Evolutionary conservation across 139 green algal genomes (phyloP).

Genomic region (Volvox africanus): DNA sequence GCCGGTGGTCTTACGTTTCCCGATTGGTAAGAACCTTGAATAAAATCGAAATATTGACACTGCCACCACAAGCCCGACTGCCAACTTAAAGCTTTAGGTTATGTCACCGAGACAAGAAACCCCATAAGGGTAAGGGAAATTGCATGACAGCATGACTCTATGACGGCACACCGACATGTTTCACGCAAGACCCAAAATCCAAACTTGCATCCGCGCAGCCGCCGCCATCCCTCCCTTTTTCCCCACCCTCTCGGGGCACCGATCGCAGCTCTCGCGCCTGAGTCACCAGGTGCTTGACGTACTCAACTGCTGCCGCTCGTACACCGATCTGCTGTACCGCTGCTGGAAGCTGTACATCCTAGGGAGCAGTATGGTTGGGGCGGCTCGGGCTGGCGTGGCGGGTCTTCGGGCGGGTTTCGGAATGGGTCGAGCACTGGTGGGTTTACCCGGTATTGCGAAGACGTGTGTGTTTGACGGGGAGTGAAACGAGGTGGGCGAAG

Average conservation of each 20-base stretch:
- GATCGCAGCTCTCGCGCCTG: constrained; percentile 4
- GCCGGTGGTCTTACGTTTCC: not conserved
- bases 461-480: too few relatives aligned
- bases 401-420: constrained; percentile 28
- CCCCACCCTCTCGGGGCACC: not conserved
- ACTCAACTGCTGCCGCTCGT: constrained; percentile 10
- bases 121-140: too few relatives aligned
- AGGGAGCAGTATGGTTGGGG: constrained; percentile 10
- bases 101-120: too few relatives aligned
- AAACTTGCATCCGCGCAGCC: not conserved
- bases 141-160: too few relatives aligned
- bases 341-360: constrained; percentile 44
- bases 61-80: too few relatives aligned
- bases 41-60: too few relatives aligned
- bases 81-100: too few relatives aligned
- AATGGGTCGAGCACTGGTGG: constrained; percentile 43
- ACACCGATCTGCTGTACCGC: constrained; percentile 29
- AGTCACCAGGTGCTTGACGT: not conserved
- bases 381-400: not conserved
- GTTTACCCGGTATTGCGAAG: not conserved
- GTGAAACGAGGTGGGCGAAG: too few relatives aligned
- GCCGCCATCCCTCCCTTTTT: not conserved
- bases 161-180: too few relatives aligned
- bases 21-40: not conserved
- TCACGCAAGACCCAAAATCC: too few relatives aligned